Conservation (phyloP, 2,329 filamentous ascomycete species). For the Leptographium radiaticola region DNA sequence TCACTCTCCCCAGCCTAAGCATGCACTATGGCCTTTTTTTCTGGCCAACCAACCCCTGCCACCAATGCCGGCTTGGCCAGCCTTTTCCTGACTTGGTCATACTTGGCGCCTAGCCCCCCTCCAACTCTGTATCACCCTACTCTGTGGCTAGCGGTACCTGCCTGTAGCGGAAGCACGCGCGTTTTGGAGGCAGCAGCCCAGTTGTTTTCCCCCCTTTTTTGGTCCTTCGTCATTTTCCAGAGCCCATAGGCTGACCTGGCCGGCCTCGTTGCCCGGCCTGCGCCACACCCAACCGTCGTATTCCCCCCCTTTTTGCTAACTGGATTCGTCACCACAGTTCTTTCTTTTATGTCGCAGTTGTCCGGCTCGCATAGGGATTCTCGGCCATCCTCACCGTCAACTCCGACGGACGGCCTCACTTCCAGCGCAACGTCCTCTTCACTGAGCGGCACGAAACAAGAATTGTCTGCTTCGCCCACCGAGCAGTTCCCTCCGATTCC, state of each 20-base stretch:
- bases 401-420: constrained; percentile 21
- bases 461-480: not conserved
- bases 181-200: not conserved
- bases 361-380: constrained; percentile 36
- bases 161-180: not conserved
- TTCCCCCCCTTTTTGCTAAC: constrained; percentile 9
- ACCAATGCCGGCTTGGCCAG: not conserved
- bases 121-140: not conserved
- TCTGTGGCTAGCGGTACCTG: not conserved
- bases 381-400: constrained; percentile 28
- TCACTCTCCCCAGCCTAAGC: constrained; percentile 4
- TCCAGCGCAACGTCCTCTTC: constrained; percentile 4
- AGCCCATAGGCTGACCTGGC: too few relatives aligned
- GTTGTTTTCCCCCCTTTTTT: not conserved
- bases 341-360: constrained; percentile 81
- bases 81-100: not conserved
- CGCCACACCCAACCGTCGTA: not conserved
- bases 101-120: not conserved
- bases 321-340: constrained; percentile 40
- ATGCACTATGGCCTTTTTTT: not conserved
- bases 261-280: not conserved
- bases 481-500: constrained; percentile 12
- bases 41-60: not conserved
- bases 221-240: not conserved
- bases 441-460: not conserved